A percentile compares a stretch with the other conserved stretches of the same genome.
Evolutionary conservation across 1,139 yeast genomes (phyloP).

Genomic region (Pichia cactophila): DNA sequence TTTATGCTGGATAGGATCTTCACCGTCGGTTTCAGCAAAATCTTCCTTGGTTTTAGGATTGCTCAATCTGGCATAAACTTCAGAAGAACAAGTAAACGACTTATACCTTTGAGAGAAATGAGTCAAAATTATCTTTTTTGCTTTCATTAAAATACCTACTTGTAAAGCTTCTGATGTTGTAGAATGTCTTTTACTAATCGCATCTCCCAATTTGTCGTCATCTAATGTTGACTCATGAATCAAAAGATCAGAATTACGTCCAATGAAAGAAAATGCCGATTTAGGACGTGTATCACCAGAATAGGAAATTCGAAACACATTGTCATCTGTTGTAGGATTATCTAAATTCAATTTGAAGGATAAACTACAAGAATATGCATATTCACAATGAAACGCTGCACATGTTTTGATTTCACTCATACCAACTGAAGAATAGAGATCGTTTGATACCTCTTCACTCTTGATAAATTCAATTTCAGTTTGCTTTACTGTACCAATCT

Average conservation of each 20-base stretch:
- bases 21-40: slow-evolving; percentile 5
- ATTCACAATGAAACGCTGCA: slow-evolving; percentile 77
- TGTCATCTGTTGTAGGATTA: slow-evolving; percentile 13
- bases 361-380: slow-evolving; percentile 70
- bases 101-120: slow-evolving; percentile 93
- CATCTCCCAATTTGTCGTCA: slow-evolving; percentile 73
- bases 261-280: slow-evolving; percentile 48
- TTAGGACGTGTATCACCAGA: slow-evolving; percentile 96
- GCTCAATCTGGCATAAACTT: slow-evolving; percentile 21
- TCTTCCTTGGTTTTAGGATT: slow-evolving; percentile 12
- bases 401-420: slow-evolving; percentile 43
- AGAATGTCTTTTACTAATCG: slow-evolving; percentile 76
- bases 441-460: slow-evolving; percentile 28
- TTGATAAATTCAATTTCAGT: slow-evolving; percentile 18
- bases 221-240: slow-evolving; percentile 93
- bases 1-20: background rate
- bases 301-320: slow-evolving; percentile 64
- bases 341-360: slow-evolving; percentile 31
- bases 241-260: slow-evolving; percentile 62
- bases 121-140: slow-evolving; percentile 65
- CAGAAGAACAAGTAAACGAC: slow-evolving; percentile 43
- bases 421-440: slow-evolving; percentile 16
- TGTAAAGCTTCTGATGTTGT: slow-evolving; percentile 82
- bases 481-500: slow-evolving; percentile 4
- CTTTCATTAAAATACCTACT: slow-evolving; percentile 64